Evolutionary conservation across 768 basidiomycete species (phyloP).

Genomic region (Calocybe gangraenosa): DNA sequence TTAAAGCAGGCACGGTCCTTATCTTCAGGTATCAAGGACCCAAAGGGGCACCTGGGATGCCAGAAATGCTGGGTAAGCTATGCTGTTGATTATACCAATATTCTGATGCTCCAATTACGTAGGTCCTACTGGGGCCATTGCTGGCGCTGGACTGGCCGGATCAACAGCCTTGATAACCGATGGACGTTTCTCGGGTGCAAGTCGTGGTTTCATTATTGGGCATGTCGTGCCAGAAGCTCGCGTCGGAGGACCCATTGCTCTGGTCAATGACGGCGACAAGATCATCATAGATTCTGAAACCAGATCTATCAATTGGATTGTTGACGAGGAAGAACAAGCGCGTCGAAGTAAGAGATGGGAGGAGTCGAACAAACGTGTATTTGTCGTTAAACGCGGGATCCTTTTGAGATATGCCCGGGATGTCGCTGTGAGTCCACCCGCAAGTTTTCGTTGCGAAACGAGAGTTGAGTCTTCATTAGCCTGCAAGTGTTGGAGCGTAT

Average conservation of each 20-base stretch:
- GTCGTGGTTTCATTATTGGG: slow-evolving; percentile 50
- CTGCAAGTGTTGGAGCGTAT: slow-evolving; percentile 79
- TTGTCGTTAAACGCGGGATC: slow-evolving; percentile 72
- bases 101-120: slow-evolving; percentile 7
- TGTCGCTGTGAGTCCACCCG: slow-evolving; percentile 64
- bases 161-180: slow-evolving; percentile 84
- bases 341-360: slow-evolving; percentile 66
- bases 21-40: slow-evolving; percentile 89
- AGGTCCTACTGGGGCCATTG: slow-evolving; percentile 81
- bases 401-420: slow-evolving; percentile 80
- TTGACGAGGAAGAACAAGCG: slow-evolving; percentile 61
- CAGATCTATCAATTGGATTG: slow-evolving; percentile 67
- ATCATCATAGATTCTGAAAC: slow-evolving; percentile 70
- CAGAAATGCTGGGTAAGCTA: slow-evolving; percentile 54
- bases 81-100: not conserved
- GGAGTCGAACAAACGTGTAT: slow-evolving; percentile 53
- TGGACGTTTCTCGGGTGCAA: slow-evolving; percentile 86
- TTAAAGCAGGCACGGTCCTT: slow-evolving; percentile 70
- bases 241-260: slow-evolving; percentile 82
- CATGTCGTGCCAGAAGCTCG: slow-evolving; percentile 61
- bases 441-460: not conserved
- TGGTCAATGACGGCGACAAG: slow-evolving; percentile 78
- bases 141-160: slow-evolving; percentile 77
- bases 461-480: slow-evolving; percentile 37
- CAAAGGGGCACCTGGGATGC: slow-evolving; percentile 91